Conservation (phyloP, 2,329 filamentous ascomycete species). For the Paradendryphiella salina region DNA sequence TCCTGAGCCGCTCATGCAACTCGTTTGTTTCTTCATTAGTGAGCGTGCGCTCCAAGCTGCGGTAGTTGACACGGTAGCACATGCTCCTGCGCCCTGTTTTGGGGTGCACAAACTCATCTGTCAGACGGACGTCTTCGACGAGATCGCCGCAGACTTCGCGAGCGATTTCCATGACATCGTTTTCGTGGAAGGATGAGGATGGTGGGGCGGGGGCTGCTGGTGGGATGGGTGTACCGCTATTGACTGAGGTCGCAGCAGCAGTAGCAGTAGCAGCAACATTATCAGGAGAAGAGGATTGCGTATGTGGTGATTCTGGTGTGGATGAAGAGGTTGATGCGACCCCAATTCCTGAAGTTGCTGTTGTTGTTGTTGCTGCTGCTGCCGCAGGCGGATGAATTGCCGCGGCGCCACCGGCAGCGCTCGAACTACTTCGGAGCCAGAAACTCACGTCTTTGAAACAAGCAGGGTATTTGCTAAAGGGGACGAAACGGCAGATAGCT, state of each 20-base stretch:
- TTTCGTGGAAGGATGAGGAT: constrained; percentile 72
- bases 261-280: neutral
- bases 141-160: constrained; percentile 78
- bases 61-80: constrained; percentile 92
- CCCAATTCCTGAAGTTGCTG: neutral
- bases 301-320: constrained; percentile 14
- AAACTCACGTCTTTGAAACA: constrained; percentile 94
- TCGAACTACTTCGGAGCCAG: constrained; percentile 63
- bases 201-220: constrained; percentile 43
- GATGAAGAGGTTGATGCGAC: constrained; percentile 7
- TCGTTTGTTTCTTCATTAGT: constrained; percentile 79
- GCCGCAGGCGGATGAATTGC: constrained; percentile 20
- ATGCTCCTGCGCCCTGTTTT: constrained; percentile 80
- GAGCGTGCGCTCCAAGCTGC: constrained; percentile 86
- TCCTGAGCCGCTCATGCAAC: constrained; percentile 70
- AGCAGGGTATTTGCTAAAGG: constrained; percentile 88
- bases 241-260: neutral
- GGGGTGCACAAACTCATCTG: constrained; percentile 87
- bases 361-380: neutral
- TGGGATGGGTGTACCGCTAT: constrained; percentile 25
- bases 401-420: constrained; percentile 30
- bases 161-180: constrained; percentile 96
- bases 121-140: constrained; percentile 82
- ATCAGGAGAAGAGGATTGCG: constrained; percentile 1
- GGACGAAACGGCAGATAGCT: constrained; percentile 68